Conservation (phyloP, 148 eudicot species). For the Rhododendron ovatum region DNA sequence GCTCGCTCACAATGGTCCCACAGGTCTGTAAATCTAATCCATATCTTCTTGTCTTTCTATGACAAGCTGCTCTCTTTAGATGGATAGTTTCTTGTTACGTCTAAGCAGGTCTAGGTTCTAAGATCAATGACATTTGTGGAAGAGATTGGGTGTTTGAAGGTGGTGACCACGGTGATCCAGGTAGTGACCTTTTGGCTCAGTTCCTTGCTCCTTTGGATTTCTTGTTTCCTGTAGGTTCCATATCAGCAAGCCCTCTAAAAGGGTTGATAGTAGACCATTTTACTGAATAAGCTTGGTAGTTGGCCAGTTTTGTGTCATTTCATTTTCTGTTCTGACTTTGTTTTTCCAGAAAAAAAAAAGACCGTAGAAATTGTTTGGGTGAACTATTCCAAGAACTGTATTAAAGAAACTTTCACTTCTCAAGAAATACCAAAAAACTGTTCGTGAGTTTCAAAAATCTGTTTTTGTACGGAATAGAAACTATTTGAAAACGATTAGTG, state of each 20-base stretch:
- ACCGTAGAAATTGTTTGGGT: not conserved
- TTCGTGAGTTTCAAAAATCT: not conserved
- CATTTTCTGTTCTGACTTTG: not conserved
- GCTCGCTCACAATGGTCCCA: slow-evolving; percentile 95
- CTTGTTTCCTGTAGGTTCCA: not conserved
- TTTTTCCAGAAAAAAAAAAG: not conserved
- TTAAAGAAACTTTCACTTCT: not conserved
- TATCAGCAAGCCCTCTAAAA: not conserved
- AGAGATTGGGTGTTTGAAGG: slow-evolving; percentile 72
- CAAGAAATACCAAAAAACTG: not conserved
- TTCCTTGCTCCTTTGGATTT: not conserved
- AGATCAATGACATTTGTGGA: slow-evolving; percentile 79
- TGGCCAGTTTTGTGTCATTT: not conserved
- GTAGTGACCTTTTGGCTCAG: slow-evolving; percentile 24
- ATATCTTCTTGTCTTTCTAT: not conserved
- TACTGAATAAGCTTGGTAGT: not conserved
- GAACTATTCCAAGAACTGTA: not conserved
- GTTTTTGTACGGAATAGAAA: not conserved
- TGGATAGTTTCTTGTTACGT: not conserved
- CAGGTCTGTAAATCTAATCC: slow-evolving; percentile 38
- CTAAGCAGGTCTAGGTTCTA: slow-evolving; percentile 75
- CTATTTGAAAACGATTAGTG: not conserved
- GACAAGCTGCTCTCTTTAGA: not conserved
- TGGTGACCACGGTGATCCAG: slow-evolving; percentile 96
- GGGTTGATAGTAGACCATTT: not conserved